Evolutionary conservation across 2,329 filamentous ascomycete species (phyloP).

Genomic region (Colletotrichum shisoi): DNA sequence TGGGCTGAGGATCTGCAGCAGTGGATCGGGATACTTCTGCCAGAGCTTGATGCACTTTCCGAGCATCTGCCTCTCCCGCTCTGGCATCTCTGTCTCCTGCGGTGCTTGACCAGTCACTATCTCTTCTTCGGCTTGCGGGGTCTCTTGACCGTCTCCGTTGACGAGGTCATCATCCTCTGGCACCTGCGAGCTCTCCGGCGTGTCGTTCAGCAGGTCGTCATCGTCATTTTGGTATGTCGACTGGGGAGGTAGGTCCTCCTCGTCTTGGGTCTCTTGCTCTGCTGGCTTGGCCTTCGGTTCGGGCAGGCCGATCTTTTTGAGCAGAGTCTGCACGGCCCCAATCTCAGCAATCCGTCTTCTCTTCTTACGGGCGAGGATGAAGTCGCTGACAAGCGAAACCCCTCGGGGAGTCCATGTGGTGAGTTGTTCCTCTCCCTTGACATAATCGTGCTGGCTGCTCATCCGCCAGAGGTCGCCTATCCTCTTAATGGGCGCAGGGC

Average conservation of each 20-base stretch:
- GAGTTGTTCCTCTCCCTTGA: conserved; percentile 92
- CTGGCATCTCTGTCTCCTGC: conserved; percentile 51
- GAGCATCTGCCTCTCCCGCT: conserved; percentile 58
- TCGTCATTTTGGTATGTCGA: conserved; percentile 59
- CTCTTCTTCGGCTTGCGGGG: conserved; percentile 42
- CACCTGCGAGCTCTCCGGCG: conserved; percentile 61
- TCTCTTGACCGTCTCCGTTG: conserved; percentile 40
- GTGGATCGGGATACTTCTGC: conserved; percentile 66
- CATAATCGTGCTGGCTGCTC: conserved; percentile 92
- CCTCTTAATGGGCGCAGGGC: conserved; percentile 87
- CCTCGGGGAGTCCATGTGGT: conserved; percentile 87
- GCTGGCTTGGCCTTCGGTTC: conserved; percentile 49
- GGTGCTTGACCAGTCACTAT: conserved; percentile 40
- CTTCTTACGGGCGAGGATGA: conserved; percentile 76
- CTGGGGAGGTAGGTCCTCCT: conserved; percentile 50
- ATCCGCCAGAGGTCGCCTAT: conserved; percentile 95
- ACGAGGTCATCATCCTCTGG: conserved; percentile 47
- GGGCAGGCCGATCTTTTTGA: conserved; percentile 66
- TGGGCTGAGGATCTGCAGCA: conserved; percentile 63
- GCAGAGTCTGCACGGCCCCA: conserved; percentile 73
- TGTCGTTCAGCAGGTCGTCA: conserved; percentile 66
- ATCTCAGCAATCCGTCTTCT: conserved; percentile 79
- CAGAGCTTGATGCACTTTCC: conserved; percentile 70
- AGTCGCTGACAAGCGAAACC: conserved; percentile 90
- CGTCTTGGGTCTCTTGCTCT: conserved; percentile 48